Evolutionary conservation across 2,329 filamentous ascomycete species (phyloP).

Genomic region (Immersiporthe knoxdaviesiana): DNA sequence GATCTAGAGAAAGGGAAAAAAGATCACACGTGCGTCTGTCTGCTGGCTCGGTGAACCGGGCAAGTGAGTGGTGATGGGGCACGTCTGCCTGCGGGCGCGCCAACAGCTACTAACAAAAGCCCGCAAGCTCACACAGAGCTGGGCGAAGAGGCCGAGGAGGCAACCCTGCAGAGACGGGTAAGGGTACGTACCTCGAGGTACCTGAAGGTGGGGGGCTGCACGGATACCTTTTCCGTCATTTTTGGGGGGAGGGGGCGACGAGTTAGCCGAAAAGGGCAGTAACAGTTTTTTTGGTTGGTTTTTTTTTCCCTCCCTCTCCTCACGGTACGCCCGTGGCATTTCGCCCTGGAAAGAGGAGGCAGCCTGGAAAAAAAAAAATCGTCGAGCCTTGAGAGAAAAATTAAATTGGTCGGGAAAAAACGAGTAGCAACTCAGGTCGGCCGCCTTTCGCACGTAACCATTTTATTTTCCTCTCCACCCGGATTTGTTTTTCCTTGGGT

Average conservation of each 20-base stretch:
- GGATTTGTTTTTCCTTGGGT: too few relatives aligned
- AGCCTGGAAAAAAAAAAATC: background rate
- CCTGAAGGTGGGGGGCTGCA: background rate
- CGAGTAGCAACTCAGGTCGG: background rate
- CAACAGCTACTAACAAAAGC: background rate
- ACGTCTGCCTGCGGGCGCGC: background rate
- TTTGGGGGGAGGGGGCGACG: too few relatives aligned
- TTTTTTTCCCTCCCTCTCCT: too few relatives aligned
- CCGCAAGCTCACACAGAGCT: background rate
- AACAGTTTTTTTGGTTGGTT: too few relatives aligned
- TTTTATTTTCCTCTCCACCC: too few relatives aligned
- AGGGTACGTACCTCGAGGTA: background rate
- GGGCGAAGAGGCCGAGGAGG: background rate
- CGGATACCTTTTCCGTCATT: background rate
- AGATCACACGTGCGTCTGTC: too few relatives aligned
- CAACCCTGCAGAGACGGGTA: background rate
- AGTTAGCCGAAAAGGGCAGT: constrained; percentile 1
- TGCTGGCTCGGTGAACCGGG: too few relatives aligned
- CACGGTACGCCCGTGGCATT: background rate
- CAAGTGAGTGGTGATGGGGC: background rate
- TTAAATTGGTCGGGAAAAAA: background rate
- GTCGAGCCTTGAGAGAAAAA: background rate
- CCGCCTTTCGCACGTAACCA: background rate
- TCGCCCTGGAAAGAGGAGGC: background rate
- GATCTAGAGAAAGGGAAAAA: too few relatives aligned